These are phyloP conservation scores for Colletotrichum viniferum DNA, from an alignment of 2,329 filamentous ascomycete genomes.

Conservation along the genomic window DNA sequence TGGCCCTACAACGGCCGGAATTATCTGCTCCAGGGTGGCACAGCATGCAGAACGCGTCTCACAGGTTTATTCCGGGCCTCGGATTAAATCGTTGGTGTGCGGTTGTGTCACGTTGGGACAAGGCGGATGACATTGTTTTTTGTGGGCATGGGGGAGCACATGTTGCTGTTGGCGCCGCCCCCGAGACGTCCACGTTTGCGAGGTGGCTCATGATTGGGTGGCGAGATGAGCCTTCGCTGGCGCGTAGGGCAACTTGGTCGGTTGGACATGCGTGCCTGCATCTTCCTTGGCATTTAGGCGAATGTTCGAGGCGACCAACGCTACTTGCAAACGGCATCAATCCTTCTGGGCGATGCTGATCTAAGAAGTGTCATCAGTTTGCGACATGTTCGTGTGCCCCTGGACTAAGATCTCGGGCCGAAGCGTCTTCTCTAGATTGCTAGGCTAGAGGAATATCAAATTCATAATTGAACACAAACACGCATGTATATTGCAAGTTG, in stretches of 20 bases:
- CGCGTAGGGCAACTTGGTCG: not conserved
- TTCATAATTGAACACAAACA: not conserved
- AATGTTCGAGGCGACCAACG: not conserved
- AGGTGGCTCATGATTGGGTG: conserved; percentile 3
- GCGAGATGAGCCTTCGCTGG: not conserved
- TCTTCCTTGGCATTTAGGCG: not conserved
- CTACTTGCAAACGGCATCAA: not conserved
- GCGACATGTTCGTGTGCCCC: not conserved
- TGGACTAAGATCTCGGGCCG: not conserved
- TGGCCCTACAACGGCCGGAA: not conserved
- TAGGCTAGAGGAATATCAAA: not conserved
- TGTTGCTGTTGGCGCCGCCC: not conserved
- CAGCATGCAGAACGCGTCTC: conserved; percentile 3
- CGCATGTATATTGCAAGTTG: not conserved
- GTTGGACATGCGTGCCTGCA: not conserved
- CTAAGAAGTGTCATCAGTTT: not conserved
- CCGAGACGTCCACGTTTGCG: not conserved
- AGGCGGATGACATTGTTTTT: not conserved
- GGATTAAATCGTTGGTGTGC: not conserved
- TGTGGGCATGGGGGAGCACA: not conserved
- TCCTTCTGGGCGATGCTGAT: too few relatives aligned
- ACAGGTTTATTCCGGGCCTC: not conserved
- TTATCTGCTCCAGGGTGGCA: not conserved
- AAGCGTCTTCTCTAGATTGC: not conserved
- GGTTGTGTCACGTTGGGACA: not conserved